Base-by-base conservation (phyloP, 768 basidiomycete species). In the Russula dissimulans region DNA sequence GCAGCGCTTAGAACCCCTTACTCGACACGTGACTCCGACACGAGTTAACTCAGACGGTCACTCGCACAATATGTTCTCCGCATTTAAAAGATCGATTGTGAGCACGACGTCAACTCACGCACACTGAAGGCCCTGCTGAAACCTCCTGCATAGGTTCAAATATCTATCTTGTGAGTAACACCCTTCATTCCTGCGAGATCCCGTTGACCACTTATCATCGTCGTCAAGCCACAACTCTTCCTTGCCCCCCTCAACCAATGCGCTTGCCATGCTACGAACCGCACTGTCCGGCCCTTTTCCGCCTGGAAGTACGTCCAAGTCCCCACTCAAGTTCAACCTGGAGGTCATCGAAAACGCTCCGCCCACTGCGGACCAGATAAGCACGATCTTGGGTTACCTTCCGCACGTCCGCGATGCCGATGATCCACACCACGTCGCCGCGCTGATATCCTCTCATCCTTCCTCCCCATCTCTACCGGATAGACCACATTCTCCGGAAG, bases 291-390 rank as follows among this genome's bases (percentile, higher is more conserved):
- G 70, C 0, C 80, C 87, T 0, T 91, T 86, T 68, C 89, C 89
- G 11, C 76, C 81, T 0, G 71, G 70, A 7, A 78, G 75, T 17
- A 66, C 76, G 0, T 66, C 71, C 5, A 75, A 76, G 0, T 69
- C 76, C 3, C 85, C 89, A 0, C 79, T 91, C 15, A 71, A 79
- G 12, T 91, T 87, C 74, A 78, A 86, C 58, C 80, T 91, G 18
- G 83, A 88, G 56, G 82, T 91, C 29, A 74, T 91, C 46, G 86
- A 89, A 68, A 76, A 78, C 8, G 72, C 77, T 5, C 75, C 79
- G 0, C 89, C 89, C 3, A 90, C 80, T 0, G 56, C 80, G 0
- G 86, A 89, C 70, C 89, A 91, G 66, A 70, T 91, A 41, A 73
- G 72, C 34, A 84, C 81, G 14, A 89, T 91, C 45, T 67, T 87